These are phyloP conservation scores for Spathaspora arborariae DNA, from an alignment of 805 yeast species.

Conservation along the genomic window DNA sequence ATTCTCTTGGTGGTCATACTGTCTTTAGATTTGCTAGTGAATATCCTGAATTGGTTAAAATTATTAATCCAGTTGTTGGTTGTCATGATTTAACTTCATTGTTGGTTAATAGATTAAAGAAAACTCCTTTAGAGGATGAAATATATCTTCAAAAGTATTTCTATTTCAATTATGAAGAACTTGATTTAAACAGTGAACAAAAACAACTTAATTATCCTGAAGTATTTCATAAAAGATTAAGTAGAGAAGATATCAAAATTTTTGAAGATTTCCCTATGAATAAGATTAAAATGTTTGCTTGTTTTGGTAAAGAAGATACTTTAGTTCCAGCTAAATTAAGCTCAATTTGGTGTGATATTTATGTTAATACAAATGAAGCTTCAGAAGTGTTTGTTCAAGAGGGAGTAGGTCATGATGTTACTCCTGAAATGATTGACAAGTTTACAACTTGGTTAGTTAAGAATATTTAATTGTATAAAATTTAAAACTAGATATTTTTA, in stretches of 20 bases:
- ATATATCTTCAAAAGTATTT: slow-evolving; percentile 28
- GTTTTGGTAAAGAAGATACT: slow-evolving; percentile 32
- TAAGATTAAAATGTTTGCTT: slow-evolving; percentile 31
- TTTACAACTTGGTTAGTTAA: slow-evolving; percentile 30
- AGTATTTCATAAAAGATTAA: slow-evolving; percentile 27
- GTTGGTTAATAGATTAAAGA: slow-evolving; percentile 38
- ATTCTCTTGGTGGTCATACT: slow-evolving; percentile 58
- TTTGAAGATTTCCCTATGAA: slow-evolving; percentile 31
- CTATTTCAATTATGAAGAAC: slow-evolving; percentile 31
- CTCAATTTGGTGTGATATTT: slow-evolving; percentile 28
- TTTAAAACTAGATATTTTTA: no score
- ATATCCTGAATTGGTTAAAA: slow-evolving; percentile 34
- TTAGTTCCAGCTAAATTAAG: slow-evolving; percentile 34
- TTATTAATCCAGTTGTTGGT: slow-evolving; percentile 50
- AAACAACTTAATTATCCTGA: slow-evolving; percentile 25
- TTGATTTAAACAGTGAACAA: slow-evolving; percentile 25
- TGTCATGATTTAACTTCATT: slow-evolving; percentile 44
- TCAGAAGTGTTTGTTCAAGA: slow-evolving; percentile 26
- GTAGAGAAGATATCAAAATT: slow-evolving; percentile 25
- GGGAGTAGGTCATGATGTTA: slow-evolving; percentile 30
- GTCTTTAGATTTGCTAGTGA: slow-evolving; percentile 41
- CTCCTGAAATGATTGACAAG: slow-evolving; percentile 29
- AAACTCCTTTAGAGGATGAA: slow-evolving; percentile 11
- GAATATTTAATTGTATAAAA: slow-evolving; percentile 3
- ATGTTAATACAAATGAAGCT: slow-evolving; percentile 19